A percentile compares a stretch with the other conserved stretches of the same genome.
phyloP scores from a whole-genome alignment of 1,139 yeast genomes.

The Candida tetrigidarum region DNA sequence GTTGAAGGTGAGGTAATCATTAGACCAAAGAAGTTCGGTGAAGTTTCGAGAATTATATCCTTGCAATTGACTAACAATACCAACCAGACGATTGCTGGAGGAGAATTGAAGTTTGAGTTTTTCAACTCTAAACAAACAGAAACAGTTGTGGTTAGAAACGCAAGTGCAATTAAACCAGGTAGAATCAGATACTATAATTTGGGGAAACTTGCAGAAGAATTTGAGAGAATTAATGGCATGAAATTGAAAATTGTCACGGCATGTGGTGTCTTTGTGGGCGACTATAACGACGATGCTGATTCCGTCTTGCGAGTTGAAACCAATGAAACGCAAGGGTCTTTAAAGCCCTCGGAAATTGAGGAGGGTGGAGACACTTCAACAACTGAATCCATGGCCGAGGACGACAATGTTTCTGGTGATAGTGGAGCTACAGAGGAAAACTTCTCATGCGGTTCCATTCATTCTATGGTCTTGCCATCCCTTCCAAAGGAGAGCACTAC shows the following conservation, averaged over 20 bases:
- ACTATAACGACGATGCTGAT: conserved; percentile 18
- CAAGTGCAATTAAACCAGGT: conserved; percentile 31
- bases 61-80: conserved; percentile 34
- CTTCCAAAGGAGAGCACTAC: conserved; percentile 34
- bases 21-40: conserved; percentile 23
- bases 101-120: conserved; percentile 34
- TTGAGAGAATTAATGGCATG: conserved; percentile 22
- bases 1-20: conserved; percentile 16
- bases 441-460: conserved; percentile 24
- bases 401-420: conserved; percentile 3
- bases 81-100: conserved; percentile 29
- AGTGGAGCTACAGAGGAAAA: conserved; percentile 3
- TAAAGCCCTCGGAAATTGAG: conserved; percentile 23
- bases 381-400: conserved; percentile 16
- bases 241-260: conserved; percentile 26
- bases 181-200: conserved; percentile 36
- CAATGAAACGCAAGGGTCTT: conserved; percentile 17
- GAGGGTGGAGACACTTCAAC: conserved; percentile 13
- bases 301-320: conserved; percentile 13
- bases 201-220: conserved; percentile 21
- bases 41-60: conserved; percentile 29
- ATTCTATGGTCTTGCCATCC: conserved; percentile 40
- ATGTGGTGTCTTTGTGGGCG: conserved; percentile 31
- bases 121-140: conserved; percentile 20
- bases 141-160: conserved; percentile 29